A percentile compares a stretch with the other conserved stretches of the same genome.
phyloP scores from a whole-genome alignment of 768 basidiomycete species.

The Tremella yokohamensis region DNA sequence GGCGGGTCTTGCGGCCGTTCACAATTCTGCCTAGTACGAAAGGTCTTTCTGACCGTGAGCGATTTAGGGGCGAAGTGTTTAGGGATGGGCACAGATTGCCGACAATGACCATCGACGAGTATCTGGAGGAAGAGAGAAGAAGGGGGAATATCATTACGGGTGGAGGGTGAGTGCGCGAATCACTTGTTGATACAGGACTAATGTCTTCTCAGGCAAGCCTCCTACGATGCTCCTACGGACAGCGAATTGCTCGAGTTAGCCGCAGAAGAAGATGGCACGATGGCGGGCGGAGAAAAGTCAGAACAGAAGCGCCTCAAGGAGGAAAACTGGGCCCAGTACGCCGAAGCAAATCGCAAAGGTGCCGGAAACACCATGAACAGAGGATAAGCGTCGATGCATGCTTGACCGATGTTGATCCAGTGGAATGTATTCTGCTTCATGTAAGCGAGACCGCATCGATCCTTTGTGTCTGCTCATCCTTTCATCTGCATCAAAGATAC shows the following conservation, averaged over 20 bases:
- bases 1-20: slow-evolving; percentile 86
- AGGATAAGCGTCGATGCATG: slow-evolving; percentile 57
- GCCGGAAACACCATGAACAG: slow-evolving; percentile 98
- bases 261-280: slow-evolving; percentile 78
- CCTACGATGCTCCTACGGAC: slow-evolving; percentile 64
- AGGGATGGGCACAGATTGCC: slow-evolving; percentile 77
- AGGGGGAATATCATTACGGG: slow-evolving; percentile 82
- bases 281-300: slow-evolving; percentile 62
- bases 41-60: slow-evolving; percentile 61
- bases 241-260: slow-evolving; percentile 74
- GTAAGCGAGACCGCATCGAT: not conserved
- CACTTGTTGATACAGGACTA: slow-evolving; percentile 5
- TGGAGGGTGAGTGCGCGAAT: slow-evolving; percentile 64
- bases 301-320: slow-evolving; percentile 79
- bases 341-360: slow-evolving; percentile 78
- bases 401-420: not conserved
- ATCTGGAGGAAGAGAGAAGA: slow-evolving; percentile 75
- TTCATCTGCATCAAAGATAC: not conserved
- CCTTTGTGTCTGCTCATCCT: slow-evolving; percentile 2
- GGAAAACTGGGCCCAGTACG: slow-evolving; percentile 86
- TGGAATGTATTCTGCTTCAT: not conserved
- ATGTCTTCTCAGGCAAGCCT: slow-evolving; percentile 58
- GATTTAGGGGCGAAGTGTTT: slow-evolving; percentile 77
- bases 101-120: slow-evolving; percentile 94
- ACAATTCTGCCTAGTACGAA: slow-evolving; percentile 76